Evolutionary conservation across 441 rosid genomes (phyloP), one percentile per base, ranked within the genome.

Genomic region (Arabidopsis hybrid): DNA sequence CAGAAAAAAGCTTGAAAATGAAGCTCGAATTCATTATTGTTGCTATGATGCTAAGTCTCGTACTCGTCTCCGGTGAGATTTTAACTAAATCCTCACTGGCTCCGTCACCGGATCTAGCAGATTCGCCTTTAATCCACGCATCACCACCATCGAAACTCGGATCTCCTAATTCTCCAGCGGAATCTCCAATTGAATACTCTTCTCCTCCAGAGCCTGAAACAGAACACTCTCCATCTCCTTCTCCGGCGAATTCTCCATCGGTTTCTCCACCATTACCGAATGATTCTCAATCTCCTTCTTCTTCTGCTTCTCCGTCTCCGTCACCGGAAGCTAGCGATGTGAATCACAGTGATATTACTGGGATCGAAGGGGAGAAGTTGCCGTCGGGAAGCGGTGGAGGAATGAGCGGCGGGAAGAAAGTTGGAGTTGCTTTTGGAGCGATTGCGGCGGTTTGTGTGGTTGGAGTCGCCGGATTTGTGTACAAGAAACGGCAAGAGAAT

Each of bases 371-470:
- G 7, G 45, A 45, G 11, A 49, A 62, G 26, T 11, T 14, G 26
- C 2, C 62, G 3, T 59, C 82, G 1, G 65, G 78, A 4, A 82
- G 77, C 36, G 80, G 82, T 17, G 82, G 92, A 12, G 82, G 91
- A 56, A 78, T 81, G 81, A 82, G 75, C 78, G 85, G 84, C 6
- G 87, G 94, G 59, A 78, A 74, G 82, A 89, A 87, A 72, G 88
- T 85, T 7, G 92, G 89, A 7, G 82, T 85, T 8, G 86, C 81
- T 11, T 46, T 89, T 2, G 95, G 84, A 31, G 81, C 80, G 36
- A 7, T 85, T 0, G 81, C 67, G 63, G 86, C 79, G 61, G 87
- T 76, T 11, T 77, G 84, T 49, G 60, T 78, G 51, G 88, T 82
- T 10, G 90, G 82, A 43, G 0, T 84, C 0, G 95, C 83, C 18